Percentiles rank a stretch among this genome's conserved stretches.
Conservation (phyloP, 2,329 filamentous ascomycete species). For the Sarocladium oryzae region DNA sequence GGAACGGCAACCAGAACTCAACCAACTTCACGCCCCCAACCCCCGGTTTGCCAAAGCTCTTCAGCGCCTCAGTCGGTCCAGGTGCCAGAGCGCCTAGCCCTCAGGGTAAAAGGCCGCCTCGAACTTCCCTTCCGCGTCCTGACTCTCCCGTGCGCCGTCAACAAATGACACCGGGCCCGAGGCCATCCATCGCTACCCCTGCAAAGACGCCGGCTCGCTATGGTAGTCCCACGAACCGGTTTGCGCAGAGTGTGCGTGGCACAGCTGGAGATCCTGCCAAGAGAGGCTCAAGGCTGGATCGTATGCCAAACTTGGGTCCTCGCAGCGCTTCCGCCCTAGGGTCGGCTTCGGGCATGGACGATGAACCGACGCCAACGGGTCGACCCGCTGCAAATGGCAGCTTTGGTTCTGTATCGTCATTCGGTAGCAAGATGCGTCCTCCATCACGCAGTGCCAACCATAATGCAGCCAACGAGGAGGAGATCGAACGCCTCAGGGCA, state of each 20-base stretch:
- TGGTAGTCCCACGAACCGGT: conserved; percentile 45
- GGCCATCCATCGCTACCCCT: conserved; percentile 51
- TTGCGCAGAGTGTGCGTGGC: conserved; percentile 58
- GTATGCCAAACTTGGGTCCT: conserved; percentile 45
- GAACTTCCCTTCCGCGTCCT: conserved; percentile 76
- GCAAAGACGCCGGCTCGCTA: conserved; percentile 27
- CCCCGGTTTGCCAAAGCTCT: conserved; percentile 59
- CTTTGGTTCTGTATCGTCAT: conserved; percentile 47
- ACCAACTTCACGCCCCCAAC: conserved; percentile 58
- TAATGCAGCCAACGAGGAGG: conserved; percentile 50
- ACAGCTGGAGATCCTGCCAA: conserved; percentile 57
- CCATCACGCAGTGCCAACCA: conserved; percentile 43
- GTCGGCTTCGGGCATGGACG: conserved; percentile 44
- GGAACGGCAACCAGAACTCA: conserved; percentile 48
- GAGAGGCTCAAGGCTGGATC: conserved; percentile 37
- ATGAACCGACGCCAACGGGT: conserved; percentile 49
- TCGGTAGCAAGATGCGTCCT: conserved; percentile 47
- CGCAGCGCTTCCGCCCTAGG: conserved; percentile 57
- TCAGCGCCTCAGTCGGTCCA: conserved; percentile 82
- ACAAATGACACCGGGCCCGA: conserved; percentile 54
- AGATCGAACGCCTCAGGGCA: conserved; percentile 64
- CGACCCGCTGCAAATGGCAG: conserved; percentile 44
- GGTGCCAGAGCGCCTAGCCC: conserved; percentile 63
- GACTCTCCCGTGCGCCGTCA: conserved; percentile 75
- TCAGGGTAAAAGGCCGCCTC: conserved; percentile 56